Percentiles rank a stretch among this genome's conserved stretches.
phyloP scores from a whole-genome alignment of 257 asterid genomes.

The Ilex asprella region DNA sequence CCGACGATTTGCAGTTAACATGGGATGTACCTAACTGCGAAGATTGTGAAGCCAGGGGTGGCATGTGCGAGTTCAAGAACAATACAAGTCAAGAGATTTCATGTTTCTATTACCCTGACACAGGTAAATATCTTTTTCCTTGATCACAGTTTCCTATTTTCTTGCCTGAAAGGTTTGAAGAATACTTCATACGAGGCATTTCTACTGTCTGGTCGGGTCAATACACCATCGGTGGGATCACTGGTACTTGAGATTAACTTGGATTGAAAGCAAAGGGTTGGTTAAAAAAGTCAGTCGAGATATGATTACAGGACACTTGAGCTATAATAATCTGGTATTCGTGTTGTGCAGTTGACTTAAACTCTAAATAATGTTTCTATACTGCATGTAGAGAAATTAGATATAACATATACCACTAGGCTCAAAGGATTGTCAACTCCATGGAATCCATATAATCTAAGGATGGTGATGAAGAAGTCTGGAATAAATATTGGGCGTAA shows the following conservation, averaged over 20 bases:
- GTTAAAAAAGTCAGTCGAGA: too few species aligned
- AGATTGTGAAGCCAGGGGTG: conserved; percentile 35
- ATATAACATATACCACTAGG: too few species aligned
- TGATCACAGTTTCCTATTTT: neutral
- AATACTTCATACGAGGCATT: neutral
- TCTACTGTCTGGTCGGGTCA: conserved; percentile 17
- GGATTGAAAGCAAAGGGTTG: too few species aligned
- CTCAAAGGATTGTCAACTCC: too few species aligned
- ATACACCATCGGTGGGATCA: conserved; percentile 1
- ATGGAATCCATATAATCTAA: neutral
- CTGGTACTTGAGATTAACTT: neutral
- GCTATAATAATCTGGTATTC: too few species aligned
- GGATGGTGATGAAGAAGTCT: too few species aligned
- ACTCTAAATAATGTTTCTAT: neutral
- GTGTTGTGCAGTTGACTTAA: neutral
- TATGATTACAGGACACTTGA: too few species aligned
- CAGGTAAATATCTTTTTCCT: conserved; percentile 19
- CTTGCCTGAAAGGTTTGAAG: neutral
- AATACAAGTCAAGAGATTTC: conserved; percentile 13
- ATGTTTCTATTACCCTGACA: conserved; percentile 19
- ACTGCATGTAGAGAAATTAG: too few species aligned
- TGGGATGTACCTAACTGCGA: conserved; percentile 33
- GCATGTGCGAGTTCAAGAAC: conserved; percentile 36
- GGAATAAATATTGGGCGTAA: too few species aligned
- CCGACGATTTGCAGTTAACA: conserved; percentile 29